These are phyloP conservation scores for Luzula sylvatica DNA, from an alignment of 176 grass and related monocot species.

Conservation along the genomic window DNA sequence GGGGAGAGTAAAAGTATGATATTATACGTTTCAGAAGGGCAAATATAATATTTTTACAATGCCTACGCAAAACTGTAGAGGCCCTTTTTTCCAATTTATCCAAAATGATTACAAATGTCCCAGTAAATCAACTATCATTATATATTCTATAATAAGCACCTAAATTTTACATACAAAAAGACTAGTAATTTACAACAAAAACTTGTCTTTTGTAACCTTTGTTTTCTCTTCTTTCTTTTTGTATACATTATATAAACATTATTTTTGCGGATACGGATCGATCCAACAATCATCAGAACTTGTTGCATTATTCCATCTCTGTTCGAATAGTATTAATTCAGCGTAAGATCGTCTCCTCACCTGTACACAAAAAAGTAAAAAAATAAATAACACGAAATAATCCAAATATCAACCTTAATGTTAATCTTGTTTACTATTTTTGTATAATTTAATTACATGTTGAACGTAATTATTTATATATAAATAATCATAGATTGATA, in stretches of 20 bases:
- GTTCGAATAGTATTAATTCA: slow-evolving; percentile 56
- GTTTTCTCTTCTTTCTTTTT: background rate
- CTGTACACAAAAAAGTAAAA: slow-evolving; percentile 18
- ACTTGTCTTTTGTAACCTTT: background rate
- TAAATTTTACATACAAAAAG: too few relatives aligned
- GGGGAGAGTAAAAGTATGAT: too few relatives aligned
- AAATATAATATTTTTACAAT: too few relatives aligned
- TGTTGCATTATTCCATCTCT: slow-evolving; percentile 56
- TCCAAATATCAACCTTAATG: background rate
- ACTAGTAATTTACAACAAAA: background rate
- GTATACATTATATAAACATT: background rate
- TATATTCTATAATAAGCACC: too few relatives aligned
- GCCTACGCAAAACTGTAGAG: too few relatives aligned
- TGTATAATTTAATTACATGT: too few relatives aligned
- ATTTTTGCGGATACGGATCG: slow-evolving; percentile 42
- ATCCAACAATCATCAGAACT: slow-evolving; percentile 55
- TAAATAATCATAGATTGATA: background rate
- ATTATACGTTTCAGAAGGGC: too few relatives aligned
- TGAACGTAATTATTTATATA: background rate
- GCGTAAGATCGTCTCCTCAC: slow-evolving; percentile 59
- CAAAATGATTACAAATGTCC: too few relatives aligned
- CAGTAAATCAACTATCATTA: too few relatives aligned
- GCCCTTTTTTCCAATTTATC: too few relatives aligned
- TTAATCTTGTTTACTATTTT: too few relatives aligned
- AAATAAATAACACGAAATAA: background rate